A percentile compares a stretch with the other conserved stretches of the same genome.
Conservation (phyloP, 2,329 filamentous ascomycete genomes). For the Apiospora aurea region DNA sequence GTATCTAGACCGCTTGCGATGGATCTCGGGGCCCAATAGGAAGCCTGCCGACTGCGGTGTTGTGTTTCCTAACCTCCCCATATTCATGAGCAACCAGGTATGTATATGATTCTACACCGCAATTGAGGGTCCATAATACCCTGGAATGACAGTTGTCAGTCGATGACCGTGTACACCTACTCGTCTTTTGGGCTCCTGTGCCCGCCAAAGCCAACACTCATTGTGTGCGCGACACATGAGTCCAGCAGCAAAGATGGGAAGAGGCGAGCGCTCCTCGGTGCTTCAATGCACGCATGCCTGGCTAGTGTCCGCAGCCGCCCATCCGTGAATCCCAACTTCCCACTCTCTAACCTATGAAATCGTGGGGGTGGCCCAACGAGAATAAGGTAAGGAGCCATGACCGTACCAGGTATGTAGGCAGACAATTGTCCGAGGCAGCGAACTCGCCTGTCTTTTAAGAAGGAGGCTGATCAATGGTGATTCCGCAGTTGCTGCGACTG, state of each 20-base stretch:
- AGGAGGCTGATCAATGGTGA: background rate
- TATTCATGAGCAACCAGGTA: slow-evolving; percentile 21
- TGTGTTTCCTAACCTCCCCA: slow-evolving; percentile 23
- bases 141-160: slow-evolving; percentile 21
- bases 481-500: background rate
- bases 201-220: background rate
- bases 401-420: background rate
- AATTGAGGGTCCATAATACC: slow-evolving; percentile 23
- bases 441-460: background rate
- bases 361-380: slow-evolving; percentile 4
- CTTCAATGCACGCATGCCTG: slow-evolving; percentile 7
- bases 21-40: slow-evolving; percentile 27
- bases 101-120: slow-evolving; percentile 25
- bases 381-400: background rate
- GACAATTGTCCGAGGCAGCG: background rate
- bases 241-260: background rate
- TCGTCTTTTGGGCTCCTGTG: background rate
- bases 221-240: background rate
- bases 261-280: background rate
- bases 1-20: slow-evolving; percentile 28
- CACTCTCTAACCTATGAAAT: background rate
- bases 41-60: slow-evolving; percentile 22
- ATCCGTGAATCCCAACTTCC: slow-evolving; percentile 5
- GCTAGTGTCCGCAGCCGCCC: slow-evolving; percentile 3
- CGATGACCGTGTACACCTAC: background rate